These are phyloP conservation scores for Salix udensis DNA, from an alignment of 345 rosid genomes.

Conservation along the genomic window DNA sequence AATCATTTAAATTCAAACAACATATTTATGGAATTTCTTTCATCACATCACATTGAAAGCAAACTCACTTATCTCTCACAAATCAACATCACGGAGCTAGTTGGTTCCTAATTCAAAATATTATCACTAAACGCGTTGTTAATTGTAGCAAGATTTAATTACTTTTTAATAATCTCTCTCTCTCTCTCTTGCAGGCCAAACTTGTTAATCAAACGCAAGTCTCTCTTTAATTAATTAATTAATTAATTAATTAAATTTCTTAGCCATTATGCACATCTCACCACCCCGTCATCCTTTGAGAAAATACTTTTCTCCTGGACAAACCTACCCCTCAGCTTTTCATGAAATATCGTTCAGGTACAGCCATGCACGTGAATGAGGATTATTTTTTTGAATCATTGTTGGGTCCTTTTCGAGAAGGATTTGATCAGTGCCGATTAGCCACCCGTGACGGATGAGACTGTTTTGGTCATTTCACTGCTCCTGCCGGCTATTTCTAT, in stretches of 20 bases:
- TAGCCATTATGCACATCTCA: background rate
- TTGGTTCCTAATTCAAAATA: background rate
- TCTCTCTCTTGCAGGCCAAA: background rate
- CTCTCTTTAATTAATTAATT: background rate
- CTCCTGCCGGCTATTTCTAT: slow-evolving; percentile 10
- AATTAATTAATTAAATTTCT: background rate
- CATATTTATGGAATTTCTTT: no score
- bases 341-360: background rate
- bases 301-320: background rate
- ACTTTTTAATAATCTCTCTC: background rate
- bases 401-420: slow-evolving; percentile 39
- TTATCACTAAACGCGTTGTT: background rate
- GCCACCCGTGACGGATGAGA: slow-evolving; percentile 31
- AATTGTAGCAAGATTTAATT: background rate
- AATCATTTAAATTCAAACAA: no score
- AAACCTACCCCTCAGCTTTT: background rate
- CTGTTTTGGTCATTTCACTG: slow-evolving; percentile 13
- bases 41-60: background rate
- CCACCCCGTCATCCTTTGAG: background rate
- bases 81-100: background rate
- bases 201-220: background rate
- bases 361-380: slow-evolving; percentile 27
- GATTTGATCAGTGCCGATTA: slow-evolving; percentile 10
- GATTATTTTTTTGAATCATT: slow-evolving; percentile 20
- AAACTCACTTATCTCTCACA: no score